phyloP scores from a whole-genome alignment of 495 filamentous ascomycete species.

The Penicillium bovifimosum region DNA sequence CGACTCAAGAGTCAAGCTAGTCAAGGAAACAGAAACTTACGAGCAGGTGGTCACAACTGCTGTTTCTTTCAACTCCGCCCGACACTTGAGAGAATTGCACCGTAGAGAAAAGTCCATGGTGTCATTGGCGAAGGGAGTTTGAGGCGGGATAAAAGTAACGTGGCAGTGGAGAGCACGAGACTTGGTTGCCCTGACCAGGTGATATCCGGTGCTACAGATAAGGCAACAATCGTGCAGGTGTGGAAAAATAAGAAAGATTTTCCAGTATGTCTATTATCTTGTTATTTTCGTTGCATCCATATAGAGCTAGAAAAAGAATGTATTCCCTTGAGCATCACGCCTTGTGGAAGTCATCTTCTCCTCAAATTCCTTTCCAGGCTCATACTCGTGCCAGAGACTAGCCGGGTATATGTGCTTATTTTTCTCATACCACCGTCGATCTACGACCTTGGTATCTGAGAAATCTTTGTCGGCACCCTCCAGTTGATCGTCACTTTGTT shows the following conservation, averaged over 20 bases:
- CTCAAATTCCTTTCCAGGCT: slow-evolving; percentile 79
- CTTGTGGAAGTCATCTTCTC: slow-evolving; percentile 58
- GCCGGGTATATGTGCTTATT: slow-evolving; percentile 98
- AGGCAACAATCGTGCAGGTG: neutral
- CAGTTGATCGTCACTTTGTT: slow-evolving; percentile 45
- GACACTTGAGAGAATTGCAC: slow-evolving; percentile 82
- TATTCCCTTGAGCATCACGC: slow-evolving; percentile 80
- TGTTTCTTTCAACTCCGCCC: slow-evolving; percentile 61
- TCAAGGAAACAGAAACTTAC: slow-evolving; percentile 34
- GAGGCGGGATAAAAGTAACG: neutral
- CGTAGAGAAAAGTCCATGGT: slow-evolving; percentile 67
- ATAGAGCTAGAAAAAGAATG: slow-evolving; percentile 76
- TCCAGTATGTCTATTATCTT: slow-evolving; percentile 12
- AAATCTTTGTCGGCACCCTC: slow-evolving; percentile 80
- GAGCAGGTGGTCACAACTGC: slow-evolving; percentile 92
- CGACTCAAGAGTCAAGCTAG: neutral
- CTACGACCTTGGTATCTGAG: slow-evolving; percentile 86
- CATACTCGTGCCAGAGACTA: slow-evolving; percentile 92
- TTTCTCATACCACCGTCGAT: slow-evolving; percentile 90
- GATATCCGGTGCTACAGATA: neutral
- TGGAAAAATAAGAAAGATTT: slow-evolving; percentile 1
- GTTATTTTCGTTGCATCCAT: slow-evolving; percentile 10
- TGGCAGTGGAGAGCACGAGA: slow-evolving; percentile 6
- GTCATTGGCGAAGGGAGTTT: neutral
- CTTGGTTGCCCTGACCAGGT: neutral